phyloP scores from a whole-genome alignment of 2,329 filamentous ascomycete species.

The Septoria petroselini region DNA sequence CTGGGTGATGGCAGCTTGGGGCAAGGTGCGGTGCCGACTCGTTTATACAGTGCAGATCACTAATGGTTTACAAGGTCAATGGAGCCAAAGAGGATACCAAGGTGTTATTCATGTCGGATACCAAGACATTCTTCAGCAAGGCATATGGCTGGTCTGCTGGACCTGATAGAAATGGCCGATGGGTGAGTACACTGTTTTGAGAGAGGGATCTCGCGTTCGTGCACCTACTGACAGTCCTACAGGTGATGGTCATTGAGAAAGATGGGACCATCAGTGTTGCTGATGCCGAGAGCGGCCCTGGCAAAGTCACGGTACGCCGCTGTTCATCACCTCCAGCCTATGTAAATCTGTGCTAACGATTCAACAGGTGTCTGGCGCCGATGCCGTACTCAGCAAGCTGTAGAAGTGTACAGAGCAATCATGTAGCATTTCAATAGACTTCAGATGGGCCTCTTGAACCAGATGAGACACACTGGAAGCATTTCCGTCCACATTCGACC shows the following conservation, averaged over 20 bases:
- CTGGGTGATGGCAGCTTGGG: conserved; percentile 72
- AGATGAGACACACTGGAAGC: neutral
- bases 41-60: neutral
- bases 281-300: conserved; percentile 62
- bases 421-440: neutral
- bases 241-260: conserved; percentile 66
- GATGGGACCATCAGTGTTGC: conserved; percentile 81
- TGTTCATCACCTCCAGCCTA: neutral
- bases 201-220: no score
- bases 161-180: conserved; percentile 72
- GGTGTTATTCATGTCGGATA: conserved; percentile 74
- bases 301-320: conserved; percentile 47
- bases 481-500: conserved; percentile 39
- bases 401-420: conserved; percentile 8
- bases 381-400: conserved; percentile 31
- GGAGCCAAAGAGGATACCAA: conserved; percentile 68
- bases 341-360: conserved; percentile 2
- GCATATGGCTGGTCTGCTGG: conserved; percentile 69
- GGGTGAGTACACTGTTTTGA: no score
- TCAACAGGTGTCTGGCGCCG: conserved; percentile 29
- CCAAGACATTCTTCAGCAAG: conserved; percentile 70
- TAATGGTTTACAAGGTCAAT: conserved; percentile 69
- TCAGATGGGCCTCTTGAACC: neutral
- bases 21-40: neutral
- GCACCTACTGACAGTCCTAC: no score